Conservation (phyloP, 192 early-diverging fungal species). For the Coemansia reversa region DNA sequence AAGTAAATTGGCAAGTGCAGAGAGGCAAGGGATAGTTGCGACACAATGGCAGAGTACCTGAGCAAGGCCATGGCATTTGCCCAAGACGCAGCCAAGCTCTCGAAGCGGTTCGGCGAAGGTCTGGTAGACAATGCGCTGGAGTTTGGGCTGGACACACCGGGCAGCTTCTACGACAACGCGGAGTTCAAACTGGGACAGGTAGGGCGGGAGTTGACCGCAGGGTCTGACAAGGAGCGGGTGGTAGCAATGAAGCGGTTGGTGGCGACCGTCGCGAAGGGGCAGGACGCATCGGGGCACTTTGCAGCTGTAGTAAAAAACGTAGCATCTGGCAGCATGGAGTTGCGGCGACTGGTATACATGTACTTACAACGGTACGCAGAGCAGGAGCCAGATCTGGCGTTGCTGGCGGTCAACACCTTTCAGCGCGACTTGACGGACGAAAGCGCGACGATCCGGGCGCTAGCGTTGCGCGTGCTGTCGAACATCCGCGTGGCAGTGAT, state of each 20-base stretch:
- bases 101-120: conserved; percentile 77
- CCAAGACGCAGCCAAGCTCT: conserved; percentile 77
- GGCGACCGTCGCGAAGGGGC: conserved; percentile 88
- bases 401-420: conserved; percentile 96
- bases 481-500: conserved; percentile 92
- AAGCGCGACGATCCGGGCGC: conserved; percentile 91
- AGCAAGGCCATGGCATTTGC: conserved; percentile 68
- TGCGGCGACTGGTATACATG: conserved; percentile 95
- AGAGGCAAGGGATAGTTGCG: background rate
- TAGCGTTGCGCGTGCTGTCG: conserved; percentile 94
- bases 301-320: conserved; percentile 98
- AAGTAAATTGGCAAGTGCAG: background rate
- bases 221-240: conserved; percentile 89
- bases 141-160: conserved; percentile 71
- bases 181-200: conserved; percentile 83
- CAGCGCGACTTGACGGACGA: conserved; percentile 93
- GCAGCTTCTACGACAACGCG: conserved; percentile 86
- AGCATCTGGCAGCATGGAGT: conserved; percentile 81
- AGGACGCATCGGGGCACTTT: conserved; percentile 87
- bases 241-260: conserved; percentile 89
- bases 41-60: conserved; percentile 61
- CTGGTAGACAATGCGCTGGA: conserved; percentile 88
- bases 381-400: conserved; percentile 92
- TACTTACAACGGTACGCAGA: conserved; percentile 94
- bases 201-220: conserved; percentile 71